Base-by-base conservation (phyloP, 768 basidiomycete species). In the Rhodosporidiobolus odoratus region DNA sequence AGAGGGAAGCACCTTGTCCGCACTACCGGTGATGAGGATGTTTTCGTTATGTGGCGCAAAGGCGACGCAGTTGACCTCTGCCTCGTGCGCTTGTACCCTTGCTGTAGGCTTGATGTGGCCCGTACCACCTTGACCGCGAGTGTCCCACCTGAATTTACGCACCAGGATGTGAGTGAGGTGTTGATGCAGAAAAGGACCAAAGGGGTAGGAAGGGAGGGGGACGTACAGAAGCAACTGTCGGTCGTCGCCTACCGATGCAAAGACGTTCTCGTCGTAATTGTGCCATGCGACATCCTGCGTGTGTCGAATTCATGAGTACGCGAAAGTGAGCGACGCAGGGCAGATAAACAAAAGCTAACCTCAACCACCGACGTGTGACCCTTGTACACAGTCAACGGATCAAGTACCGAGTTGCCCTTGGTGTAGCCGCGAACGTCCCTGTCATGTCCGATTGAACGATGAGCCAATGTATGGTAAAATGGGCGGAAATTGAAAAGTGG, bases 161-260 rank as follows among this genome's bases (percentile, higher is more conserved):
- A n/a, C n/a, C n/a, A n/a, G n/a, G n/a, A n/a, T n/a, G n/a, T 10
- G 58, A 0, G 45, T 40, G 21, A 8, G 21, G 1, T 21, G 52
- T 32, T 25, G 48, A 50, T 13, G 12, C 12, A n/a, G 12, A 7
- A 25, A 50, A 50, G 48, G 21, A 50, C 9, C 23, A 61, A 27
- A 32, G 32, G 35, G 21, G 30, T 38, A 53, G 25, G 56, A 53
- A 38, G 17, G 76, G 67, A 69, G 70, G 25, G 15, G 3, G 6
- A 82, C 91, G 59, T 77, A 97, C 93, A 98, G 84, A 84, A 96
- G 87, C 62, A 99, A 84, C 84, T 90, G 86, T 79, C 89, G 90
- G 79, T 99, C 96, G 72, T 99, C 96, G 27, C 94, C 92, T 40
- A 95, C 96, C 74, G 94, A 97, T 4, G 89, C 93, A 76, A 98